Percentiles rank a stretch among this genome's conserved stretches.
phyloP scores from a whole-genome alignment of 108 stramenopile genomes.

The Heterococcus sp. region DNA sequence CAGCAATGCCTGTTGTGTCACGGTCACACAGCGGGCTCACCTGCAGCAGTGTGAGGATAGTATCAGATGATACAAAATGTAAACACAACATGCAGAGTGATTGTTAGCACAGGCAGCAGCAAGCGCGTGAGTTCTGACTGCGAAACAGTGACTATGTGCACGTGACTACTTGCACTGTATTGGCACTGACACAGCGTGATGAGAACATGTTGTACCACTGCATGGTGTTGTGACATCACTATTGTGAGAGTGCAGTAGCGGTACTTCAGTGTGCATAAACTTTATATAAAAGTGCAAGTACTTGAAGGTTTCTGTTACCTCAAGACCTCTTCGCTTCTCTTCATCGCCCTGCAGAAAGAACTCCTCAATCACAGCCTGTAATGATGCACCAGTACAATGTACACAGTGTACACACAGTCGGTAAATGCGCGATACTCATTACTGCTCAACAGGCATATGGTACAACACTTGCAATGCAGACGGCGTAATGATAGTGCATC shows the following conservation, averaged over 20 bases:
- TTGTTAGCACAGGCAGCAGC: too few species aligned
- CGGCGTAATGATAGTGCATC: neutral
- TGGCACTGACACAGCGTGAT: too few species aligned
- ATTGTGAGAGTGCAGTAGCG: too few species aligned
- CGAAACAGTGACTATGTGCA: too few species aligned
- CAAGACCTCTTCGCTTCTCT: conserved; percentile 20
- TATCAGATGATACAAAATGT: too few species aligned
- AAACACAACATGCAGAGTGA: too few species aligned
- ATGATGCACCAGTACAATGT: neutral
- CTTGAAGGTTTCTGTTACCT: conserved; percentile 1
- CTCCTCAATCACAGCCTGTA: neutral
- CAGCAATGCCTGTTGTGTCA: conserved; percentile 18
- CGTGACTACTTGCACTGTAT: too few species aligned
- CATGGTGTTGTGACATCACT: too few species aligned
- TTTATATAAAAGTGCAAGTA: neutral
- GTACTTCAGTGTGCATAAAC: neutral
- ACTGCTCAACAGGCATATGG: neutral
- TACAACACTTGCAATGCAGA: neutral
- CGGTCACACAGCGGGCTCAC: conserved; percentile 10
- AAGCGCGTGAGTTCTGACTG: too few species aligned
- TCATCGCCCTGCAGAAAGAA: conserved; percentile 15
- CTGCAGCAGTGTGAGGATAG: too few species aligned
- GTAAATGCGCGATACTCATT: too few species aligned
- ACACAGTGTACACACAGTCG: neutral
- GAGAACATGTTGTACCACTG: too few species aligned